Conservation (phyloP, 202 grass and related monocot genomes). For the Schoenoplectus triqueter region DNA sequence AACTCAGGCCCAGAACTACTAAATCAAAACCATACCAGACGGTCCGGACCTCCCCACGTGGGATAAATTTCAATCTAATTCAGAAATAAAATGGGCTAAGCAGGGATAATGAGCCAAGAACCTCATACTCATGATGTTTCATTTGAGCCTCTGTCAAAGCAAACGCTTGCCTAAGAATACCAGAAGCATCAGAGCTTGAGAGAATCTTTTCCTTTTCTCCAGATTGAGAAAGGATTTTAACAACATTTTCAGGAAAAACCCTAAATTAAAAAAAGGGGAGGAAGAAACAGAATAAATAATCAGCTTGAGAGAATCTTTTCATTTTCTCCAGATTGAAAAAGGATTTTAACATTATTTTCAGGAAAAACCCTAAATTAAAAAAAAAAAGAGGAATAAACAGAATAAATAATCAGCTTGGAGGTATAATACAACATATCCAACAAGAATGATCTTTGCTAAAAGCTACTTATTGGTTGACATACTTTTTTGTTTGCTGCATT, state of each 20-base stretch:
- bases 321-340: conserved; percentile 60
- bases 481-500: background rate
- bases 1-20: background rate
- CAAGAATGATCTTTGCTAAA: background rate
- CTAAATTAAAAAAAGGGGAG: conserved; percentile 43
- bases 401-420: conserved; percentile 30
- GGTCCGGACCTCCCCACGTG: background rate
- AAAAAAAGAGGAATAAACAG: conserved; percentile 36
- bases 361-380: conserved; percentile 63
- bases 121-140: conserved; percentile 75
- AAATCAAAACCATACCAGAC: background rate
- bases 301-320: conserved; percentile 59
- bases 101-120: conserved; percentile 43
- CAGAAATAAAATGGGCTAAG: conserved; percentile 30
- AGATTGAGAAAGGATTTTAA: conserved; percentile 61
- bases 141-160: conserved; percentile 73
- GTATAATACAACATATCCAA: conserved; percentile 13
- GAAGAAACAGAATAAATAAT: background rate
- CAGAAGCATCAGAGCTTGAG: conserved; percentile 74
- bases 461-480: background rate
- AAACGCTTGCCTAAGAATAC: conserved; percentile 80
- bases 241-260: conserved; percentile 70
- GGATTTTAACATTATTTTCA: conserved; percentile 67
- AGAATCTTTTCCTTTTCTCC: conserved; percentile 66
- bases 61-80: conserved; percentile 35